Conservation (phyloP, 2,329 filamentous ascomycete genomes). For the Diatrype stigma region DNA sequence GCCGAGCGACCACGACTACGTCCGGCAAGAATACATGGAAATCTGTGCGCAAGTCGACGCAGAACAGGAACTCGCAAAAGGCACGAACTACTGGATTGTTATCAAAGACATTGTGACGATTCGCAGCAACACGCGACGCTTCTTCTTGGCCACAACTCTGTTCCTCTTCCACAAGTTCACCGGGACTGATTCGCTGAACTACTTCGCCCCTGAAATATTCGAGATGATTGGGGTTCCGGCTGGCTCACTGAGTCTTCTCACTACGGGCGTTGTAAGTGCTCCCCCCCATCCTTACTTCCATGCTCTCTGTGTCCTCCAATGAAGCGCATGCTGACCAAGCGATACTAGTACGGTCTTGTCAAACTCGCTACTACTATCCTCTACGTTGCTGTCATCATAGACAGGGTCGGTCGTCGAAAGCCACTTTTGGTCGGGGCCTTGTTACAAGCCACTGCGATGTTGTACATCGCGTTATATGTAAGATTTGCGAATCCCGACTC, state of each 20-base stretch:
- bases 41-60: conserved; percentile 30
- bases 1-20: conserved; percentile 32
- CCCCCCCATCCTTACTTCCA: neutral
- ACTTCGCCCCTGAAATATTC: conserved; percentile 37
- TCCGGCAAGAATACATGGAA: conserved; percentile 34
- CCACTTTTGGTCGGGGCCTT: conserved; percentile 27
- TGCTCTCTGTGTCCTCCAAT: neutral
- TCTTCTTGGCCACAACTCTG: conserved; percentile 30
- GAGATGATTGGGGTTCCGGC: conserved; percentile 32
- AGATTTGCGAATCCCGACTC: conserved; percentile 28
- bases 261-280: conserved; percentile 27
- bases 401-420: conserved; percentile 27
- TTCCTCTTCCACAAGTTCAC: conserved; percentile 39
- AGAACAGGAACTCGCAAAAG: conserved; percentile 18
- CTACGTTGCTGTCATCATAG: conserved; percentile 29
- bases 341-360: conserved; percentile 25
- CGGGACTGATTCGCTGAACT: conserved; percentile 36
- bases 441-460: conserved; percentile 26
- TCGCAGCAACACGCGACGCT: conserved; percentile 27
- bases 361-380: conserved; percentile 28
- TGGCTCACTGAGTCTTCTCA: conserved; percentile 29
- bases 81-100: conserved; percentile 29
- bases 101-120: conserved; percentile 28
- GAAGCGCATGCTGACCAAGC: conserved; percentile 4
- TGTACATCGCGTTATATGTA: conserved; percentile 31